Evolutionary conservation across 1,284 basidiomycete genomes (phyloP), one percentile per base, ranked within the genome.

Genomic region (Naganishia albida): DNA sequence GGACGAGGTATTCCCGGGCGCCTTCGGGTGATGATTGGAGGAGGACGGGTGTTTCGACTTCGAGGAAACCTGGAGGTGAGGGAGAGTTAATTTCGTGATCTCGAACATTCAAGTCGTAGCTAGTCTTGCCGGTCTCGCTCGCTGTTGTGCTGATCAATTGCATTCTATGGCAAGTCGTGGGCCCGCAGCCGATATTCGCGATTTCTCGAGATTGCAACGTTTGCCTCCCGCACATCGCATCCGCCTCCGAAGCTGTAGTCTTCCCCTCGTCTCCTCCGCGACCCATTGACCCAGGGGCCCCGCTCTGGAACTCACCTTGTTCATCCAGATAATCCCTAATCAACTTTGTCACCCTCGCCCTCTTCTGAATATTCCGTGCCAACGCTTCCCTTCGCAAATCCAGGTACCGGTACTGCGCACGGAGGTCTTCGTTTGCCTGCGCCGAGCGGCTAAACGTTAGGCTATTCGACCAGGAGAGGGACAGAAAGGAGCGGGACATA

Each of bases 11-110:
- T 75, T 97, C 94, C 68, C 93, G 84, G 0, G 93, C 93, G 34
- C 94, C 93, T 80, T 97, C 94, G 1, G 93, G 92, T 2, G 93
- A 90, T 1, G 92, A 95, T 74, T 90, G 88, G 43, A 97, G 85
- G n/a, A 97, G 83, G 63, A 94, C 83, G 16, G 93, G 94, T 0
- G 94, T 97, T 78, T 97, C 93, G 43, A 97, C 88, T 76, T 97
- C 94, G 51, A 86, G 83, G 76, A 97, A 97, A 69, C 83, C 90
- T 91, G 48, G 20, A 7, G 23, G 43, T 18, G 43, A 23, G 23
- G 16, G 15, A 6, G 25, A 38, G 13, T 18, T 15, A 38, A 2
- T 34, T 18, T 23, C 74, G 80, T 63, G 72, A 87, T 91, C 88
- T 74, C 86, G 80, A 60, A 88, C 83, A 74, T 93, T 85, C 39